A percentile compares a stretch with the other conserved stretches of the same genome.
These are phyloP conservation scores for Geotrichum phurueaensis DNA, from an alignment of 1,139 yeast genomes.

Conservation along the genomic window DNA sequence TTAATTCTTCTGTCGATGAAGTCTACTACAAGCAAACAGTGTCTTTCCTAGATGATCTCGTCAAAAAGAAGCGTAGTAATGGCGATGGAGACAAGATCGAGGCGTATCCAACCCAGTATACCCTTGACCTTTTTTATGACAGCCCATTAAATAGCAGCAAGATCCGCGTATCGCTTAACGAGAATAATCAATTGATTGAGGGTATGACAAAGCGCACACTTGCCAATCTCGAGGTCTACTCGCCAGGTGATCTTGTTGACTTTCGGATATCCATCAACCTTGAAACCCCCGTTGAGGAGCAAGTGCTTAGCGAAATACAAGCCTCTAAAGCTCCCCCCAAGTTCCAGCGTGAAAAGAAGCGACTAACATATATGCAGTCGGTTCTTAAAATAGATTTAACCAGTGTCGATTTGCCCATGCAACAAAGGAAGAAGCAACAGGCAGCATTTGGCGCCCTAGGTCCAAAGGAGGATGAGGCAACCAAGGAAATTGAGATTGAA, in stretches of 20 bases:
- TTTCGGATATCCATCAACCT: conserved; percentile 66
- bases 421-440: background rate
- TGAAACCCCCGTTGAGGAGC: conserved; percentile 40
- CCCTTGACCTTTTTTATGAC: conserved; percentile 23
- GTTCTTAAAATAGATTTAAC: conserved; percentile 13
- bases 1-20: too few relatives aligned
- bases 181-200: conserved; percentile 39
- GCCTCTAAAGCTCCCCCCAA: conserved; percentile 40
- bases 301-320: background rate
- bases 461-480: background rate
- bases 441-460: background rate
- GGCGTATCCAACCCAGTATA: conserved; percentile 12
- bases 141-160: conserved; percentile 35
- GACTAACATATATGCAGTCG: background rate
- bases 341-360: background rate
- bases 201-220: conserved; percentile 70
- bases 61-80: conserved; percentile 11
- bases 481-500: background rate
- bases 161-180: conserved; percentile 31
- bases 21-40: conserved; percentile 58
- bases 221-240: conserved; percentile 61
- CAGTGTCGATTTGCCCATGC: conserved; percentile 5
- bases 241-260: conserved; percentile 76
- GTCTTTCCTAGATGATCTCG: conserved; percentile 47
- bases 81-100: conserved; percentile 5